These are phyloP conservation scores for Bothriochloa decipiens DNA, from an alignment of 176 grass and related monocot genomes.

Conservation along the genomic window DNA sequence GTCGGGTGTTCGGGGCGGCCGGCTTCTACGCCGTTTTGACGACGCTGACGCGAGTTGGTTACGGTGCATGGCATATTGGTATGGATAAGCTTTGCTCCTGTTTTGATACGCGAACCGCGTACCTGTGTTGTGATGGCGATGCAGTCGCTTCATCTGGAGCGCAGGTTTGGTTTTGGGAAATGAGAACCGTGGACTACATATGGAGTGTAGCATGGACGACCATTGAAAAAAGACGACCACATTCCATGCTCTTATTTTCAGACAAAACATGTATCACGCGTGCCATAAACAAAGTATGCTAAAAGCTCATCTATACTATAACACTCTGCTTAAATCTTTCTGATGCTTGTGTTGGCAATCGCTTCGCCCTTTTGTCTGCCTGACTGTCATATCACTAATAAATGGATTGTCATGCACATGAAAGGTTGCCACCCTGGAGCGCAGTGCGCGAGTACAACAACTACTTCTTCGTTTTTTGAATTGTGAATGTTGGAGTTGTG, in stretches of 20 bases:
- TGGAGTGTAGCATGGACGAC: background rate
- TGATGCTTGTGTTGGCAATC: background rate
- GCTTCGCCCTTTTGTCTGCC: background rate
- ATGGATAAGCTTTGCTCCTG: background rate
- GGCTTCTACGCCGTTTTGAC: background rate
- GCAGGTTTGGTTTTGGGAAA: background rate
- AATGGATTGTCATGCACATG: background rate
- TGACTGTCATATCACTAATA: background rate
- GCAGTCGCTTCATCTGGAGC: background rate
- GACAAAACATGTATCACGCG: background rate
- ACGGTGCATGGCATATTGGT: background rate
- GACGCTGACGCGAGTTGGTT: background rate
- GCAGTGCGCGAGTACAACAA: background rate
- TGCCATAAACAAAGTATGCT: background rate
- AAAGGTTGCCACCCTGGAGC: constrained; percentile 13
- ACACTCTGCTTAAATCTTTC: background rate
- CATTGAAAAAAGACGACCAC: background rate
- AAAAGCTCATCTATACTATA: too few species aligned
- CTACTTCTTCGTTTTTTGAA: too few species aligned
- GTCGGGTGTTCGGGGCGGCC: background rate
- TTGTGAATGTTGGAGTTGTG: too few species aligned
- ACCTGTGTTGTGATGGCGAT: too few species aligned
- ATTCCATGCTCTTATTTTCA: background rate
- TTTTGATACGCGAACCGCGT: background rate
- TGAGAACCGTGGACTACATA: background rate